Percentiles rank a stretch among this genome's conserved stretches.
Conservation (phyloP, 768 basidiomycete species). For the Mycena sanguinolenta region DNA sequence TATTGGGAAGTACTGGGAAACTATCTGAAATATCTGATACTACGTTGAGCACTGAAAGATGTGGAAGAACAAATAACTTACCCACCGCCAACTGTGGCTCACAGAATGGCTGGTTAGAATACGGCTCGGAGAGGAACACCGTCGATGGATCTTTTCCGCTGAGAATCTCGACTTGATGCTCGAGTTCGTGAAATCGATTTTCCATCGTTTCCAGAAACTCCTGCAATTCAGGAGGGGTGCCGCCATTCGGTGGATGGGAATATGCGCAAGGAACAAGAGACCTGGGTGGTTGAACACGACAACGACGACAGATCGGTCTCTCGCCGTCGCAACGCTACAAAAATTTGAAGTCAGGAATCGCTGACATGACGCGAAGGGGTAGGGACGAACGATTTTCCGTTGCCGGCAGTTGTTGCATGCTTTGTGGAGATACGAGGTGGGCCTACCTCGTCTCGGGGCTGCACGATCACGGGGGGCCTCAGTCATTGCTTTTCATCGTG, state of each 20-base stretch:
- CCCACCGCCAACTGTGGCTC: not conserved
- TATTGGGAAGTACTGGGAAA: not conserved
- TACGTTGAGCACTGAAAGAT: not conserved
- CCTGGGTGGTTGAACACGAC: conserved; percentile 18
- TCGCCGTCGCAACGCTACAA: conserved; percentile 20
- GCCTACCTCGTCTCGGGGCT: too few species aligned
- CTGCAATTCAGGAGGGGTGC: not conserved
- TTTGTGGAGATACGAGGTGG: too few species aligned
- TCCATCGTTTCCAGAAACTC: not conserved
- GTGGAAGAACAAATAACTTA: not conserved
- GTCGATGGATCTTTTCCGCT: not conserved
- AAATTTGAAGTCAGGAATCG: not conserved
- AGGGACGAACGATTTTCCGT: conserved; percentile 6
- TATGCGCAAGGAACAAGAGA: conserved; percentile 10
- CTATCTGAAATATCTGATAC: not conserved
- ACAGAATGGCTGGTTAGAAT: not conserved
- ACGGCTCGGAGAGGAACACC: conserved; percentile 11
- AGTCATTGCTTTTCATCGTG: too few species aligned
- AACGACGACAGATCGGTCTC: conserved; percentile 16
- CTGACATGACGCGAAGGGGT: too few species aligned
- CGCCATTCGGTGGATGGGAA: conserved; percentile 6
- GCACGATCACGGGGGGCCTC: too few species aligned
- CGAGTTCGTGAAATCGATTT: not conserved
- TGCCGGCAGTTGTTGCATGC: not conserved
- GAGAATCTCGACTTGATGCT: not conserved